Conservation (phyloP, 257 asterid species). For the Misopates orontium region DNA sequence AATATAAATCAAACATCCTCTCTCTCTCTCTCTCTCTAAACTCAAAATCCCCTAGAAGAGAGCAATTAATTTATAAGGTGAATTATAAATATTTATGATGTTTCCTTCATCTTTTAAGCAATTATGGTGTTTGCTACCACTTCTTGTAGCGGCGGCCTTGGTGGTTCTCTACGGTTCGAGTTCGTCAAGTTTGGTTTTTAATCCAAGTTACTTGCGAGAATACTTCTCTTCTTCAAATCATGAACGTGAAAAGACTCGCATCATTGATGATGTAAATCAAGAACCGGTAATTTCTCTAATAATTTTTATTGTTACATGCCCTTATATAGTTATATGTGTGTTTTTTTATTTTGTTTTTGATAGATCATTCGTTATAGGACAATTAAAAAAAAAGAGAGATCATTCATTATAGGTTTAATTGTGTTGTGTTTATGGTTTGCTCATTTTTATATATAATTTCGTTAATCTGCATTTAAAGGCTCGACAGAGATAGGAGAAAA, state of each 20-base stretch:
- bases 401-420: background rate
- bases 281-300: conserved; percentile 25
- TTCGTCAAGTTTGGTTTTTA: background rate
- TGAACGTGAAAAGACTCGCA: background rate
- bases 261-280: background rate
- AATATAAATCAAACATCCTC: background rate
- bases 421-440: background rate
- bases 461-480: too few relatives aligned
- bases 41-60: background rate
- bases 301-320: too few relatives aligned
- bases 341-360: background rate
- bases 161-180: conserved; percentile 24
- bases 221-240: conserved; percentile 16
- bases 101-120: conserved; percentile 7
- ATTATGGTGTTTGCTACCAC: conserved; percentile 30
- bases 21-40: too few relatives aligned
- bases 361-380: background rate
- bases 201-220: conserved; percentile 15
- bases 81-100: conserved; percentile 14
- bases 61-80: background rate
- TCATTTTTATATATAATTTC: background rate
- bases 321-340: background rate
- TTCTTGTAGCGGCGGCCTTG: conserved; percentile 21
- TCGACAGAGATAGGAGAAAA: too few relatives aligned
- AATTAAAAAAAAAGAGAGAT: too few relatives aligned